These are phyloP conservation scores for Fusarium compactum DNA, from an alignment of 2,329 filamentous ascomycete species.

Conservation along the genomic window DNA sequence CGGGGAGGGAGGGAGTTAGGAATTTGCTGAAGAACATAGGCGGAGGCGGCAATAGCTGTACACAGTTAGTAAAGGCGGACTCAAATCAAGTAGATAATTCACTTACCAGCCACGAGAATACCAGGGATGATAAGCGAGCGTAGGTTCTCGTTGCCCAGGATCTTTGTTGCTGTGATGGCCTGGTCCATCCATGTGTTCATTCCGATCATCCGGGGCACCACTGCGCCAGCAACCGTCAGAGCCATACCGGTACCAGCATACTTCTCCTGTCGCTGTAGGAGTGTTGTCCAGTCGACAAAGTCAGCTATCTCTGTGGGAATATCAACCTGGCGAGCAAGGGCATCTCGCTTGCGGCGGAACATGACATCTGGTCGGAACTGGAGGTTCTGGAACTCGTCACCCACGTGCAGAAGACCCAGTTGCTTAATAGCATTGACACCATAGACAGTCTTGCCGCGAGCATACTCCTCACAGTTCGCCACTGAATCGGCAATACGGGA, in stretches of 20 bases:
- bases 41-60: constrained; percentile 77
- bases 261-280: constrained; percentile 94
- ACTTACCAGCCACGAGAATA: constrained; percentile 80
- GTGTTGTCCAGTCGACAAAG: constrained; percentile 87
- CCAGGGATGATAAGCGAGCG: constrained; percentile 85
- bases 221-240: constrained; percentile 86
- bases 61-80: constrained; percentile 21
- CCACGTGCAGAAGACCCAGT: constrained; percentile 87
- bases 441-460: constrained; percentile 79
- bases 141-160: constrained; percentile 85
- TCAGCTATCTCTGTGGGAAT: constrained; percentile 90
- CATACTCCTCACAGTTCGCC: constrained; percentile 83
- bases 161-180: constrained; percentile 80
- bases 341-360: constrained; percentile 88
- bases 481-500: constrained; percentile 87
- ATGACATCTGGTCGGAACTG: constrained; percentile 93
- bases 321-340: constrained; percentile 85
- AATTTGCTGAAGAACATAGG: constrained; percentile 87
- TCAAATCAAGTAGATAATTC: neutral
- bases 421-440: constrained; percentile 91
- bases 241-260: constrained; percentile 94
- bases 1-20: constrained; percentile 89
- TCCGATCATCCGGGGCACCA: constrained; percentile 84
- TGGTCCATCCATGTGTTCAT: constrained; percentile 92
- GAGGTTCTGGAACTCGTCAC: constrained; percentile 85